These are phyloP conservation scores for Chaetothyriales sp. DNA, from an alignment of 2,329 filamentous ascomycete genomes.

Conservation along the genomic window DNA sequence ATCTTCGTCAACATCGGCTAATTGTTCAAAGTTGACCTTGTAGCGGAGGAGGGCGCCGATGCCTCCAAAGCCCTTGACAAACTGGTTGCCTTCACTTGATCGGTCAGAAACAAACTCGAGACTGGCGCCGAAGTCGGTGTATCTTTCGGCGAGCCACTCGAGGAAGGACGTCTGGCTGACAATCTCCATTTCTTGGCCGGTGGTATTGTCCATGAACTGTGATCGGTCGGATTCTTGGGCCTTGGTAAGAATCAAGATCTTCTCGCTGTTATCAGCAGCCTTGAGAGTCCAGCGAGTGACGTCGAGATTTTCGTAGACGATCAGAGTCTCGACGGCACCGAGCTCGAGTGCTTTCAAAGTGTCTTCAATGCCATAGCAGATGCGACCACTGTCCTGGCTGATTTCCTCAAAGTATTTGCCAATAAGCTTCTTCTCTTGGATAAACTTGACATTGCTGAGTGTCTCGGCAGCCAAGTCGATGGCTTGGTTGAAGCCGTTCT, in stretches of 20 bases:
- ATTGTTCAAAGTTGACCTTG: slow-evolving; percentile 99
- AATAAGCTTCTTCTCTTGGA: slow-evolving; percentile 99
- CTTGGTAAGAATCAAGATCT: slow-evolving; percentile 80
- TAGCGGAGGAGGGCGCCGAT: slow-evolving; percentile 95
- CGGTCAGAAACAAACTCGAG: slow-evolving; percentile 96
- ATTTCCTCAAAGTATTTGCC: slow-evolving; percentile 99
- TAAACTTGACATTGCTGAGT: slow-evolving; percentile 97
- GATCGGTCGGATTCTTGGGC: slow-evolving; percentile 65
- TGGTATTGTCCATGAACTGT: slow-evolving; percentile 88
- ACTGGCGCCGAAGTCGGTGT: slow-evolving; percentile 91
- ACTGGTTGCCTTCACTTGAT: slow-evolving; percentile 97
- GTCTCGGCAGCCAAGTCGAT: slow-evolving; percentile 94
- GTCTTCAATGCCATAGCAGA: slow-evolving; percentile 97
- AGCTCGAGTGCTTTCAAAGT: slow-evolving; percentile 93
- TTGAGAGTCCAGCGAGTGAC: slow-evolving; percentile 86
- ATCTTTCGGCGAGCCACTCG: slow-evolving; percentile 98
- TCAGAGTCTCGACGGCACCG: slow-evolving; percentile 84
- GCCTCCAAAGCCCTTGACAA: slow-evolving; percentile 98
- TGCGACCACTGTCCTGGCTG: slow-evolving; percentile 87
- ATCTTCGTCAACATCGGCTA: slow-evolving; percentile 77
- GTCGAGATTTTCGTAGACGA: slow-evolving; percentile 95
- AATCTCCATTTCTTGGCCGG: slow-evolving; percentile 94
- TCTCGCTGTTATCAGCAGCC: slow-evolving; percentile 56
- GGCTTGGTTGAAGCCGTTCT: slow-evolving; percentile 99
- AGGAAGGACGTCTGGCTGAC: slow-evolving; percentile 79